Evolutionary conservation across 2,329 filamentous ascomycete species (phyloP), one percentile per base, ranked within the genome.

Genomic region (Arthrobotrys megalospora): DNA sequence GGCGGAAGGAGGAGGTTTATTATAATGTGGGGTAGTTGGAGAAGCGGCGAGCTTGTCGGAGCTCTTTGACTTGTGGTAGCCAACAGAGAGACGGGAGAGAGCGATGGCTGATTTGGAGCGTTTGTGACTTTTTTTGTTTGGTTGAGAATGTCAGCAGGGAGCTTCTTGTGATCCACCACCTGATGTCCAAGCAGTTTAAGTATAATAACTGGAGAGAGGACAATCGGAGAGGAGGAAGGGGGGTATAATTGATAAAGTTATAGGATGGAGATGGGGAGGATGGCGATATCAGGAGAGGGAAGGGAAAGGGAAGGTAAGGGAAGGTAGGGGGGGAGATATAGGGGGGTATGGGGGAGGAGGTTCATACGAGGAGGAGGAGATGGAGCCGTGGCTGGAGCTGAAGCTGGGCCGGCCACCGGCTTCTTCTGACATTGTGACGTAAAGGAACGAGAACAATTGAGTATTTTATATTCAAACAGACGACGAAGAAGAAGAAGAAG

Each of bases 21-120:
- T 28, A 28, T 28, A 28, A 50, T 16, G 47, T 4, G 47, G 47
- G 41, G 52, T 19, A 16, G 72, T 69, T 21, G 72, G 72, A 65
- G 55, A 60, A 19, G 36, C 10, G 34, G 72, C 24, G 34, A 77
- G 72, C 60, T 70, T 70, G 48, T 77, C 73, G 45, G 73, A 70
- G 52, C 66, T 71, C 66, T 71, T 77, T n/a, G 63, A 68, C 48
- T 65, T 76, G 28, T 55, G 66, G 47, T 58, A 60, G 43, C 62
- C 52, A 32, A 71, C 58, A 60, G 73, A 77, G 11, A 77, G 73
- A 21, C 73, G 66, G 14, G 73, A 71, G 36, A 77, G 66, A n/a
- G 65, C 60, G 60, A 77, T 60, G 43, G 73, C 60, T 16, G 73
- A 77, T 32, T 55, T 52, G 43, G 66, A 71, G 41, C 73, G 66